Base-by-base conservation (phyloP, 805 yeast species). In the Blastobotrys mokoenaii region DNA sequence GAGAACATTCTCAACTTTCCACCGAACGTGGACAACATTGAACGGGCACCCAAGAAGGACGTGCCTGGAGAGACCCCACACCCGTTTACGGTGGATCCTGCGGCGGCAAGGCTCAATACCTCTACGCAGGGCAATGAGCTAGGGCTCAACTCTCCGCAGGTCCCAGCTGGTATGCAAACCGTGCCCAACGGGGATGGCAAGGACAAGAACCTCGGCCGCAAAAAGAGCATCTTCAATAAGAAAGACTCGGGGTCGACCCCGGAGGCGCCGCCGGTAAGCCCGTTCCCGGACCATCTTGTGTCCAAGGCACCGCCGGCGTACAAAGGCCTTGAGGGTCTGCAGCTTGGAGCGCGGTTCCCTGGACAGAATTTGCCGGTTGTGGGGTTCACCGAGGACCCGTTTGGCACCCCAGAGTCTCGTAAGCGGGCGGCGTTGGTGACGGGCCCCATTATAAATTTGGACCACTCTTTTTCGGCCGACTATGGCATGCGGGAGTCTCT, bases 401-500 rank as follows among this genome's bases (percentile, higher is more conserved):
- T 52, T 9, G 70, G 75, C 4, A 68, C 79, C 1, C 72, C 79
- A 2, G 97, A 89, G 58, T 80, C 75, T 48, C 69, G 95, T 25
- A 89, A 88, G 57, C 72, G 86, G 43, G 77, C 80, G 10, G 95
- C 97, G 0, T 64, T 88, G 31, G 65, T 80, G 14, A 75, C 73
- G 40, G 96, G 96, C 0, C 97, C 97, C 0, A 78, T 93, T 3
- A 59, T 89, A 41, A 88, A 89, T 59, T 61, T 89, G 38, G 97
- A 90, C 59, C 79, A 79, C 49, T 71, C 84, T 0, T 63, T 80
- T 41, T 71, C 72, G 47, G 62, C 66, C 17, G 70, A 73, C 9
- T 80, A 81, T 57, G 71, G 65, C 22, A 64, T 73, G 67, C 61
- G 66, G 10, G 72, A 74, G 52, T 64, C 74, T 15, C 61, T 84